Percentiles rank a stretch among this genome's conserved stretches.
phyloP scores from a whole-genome alignment of 2,329 filamentous ascomycete species.

The Phialemoniopsis sp. region DNA sequence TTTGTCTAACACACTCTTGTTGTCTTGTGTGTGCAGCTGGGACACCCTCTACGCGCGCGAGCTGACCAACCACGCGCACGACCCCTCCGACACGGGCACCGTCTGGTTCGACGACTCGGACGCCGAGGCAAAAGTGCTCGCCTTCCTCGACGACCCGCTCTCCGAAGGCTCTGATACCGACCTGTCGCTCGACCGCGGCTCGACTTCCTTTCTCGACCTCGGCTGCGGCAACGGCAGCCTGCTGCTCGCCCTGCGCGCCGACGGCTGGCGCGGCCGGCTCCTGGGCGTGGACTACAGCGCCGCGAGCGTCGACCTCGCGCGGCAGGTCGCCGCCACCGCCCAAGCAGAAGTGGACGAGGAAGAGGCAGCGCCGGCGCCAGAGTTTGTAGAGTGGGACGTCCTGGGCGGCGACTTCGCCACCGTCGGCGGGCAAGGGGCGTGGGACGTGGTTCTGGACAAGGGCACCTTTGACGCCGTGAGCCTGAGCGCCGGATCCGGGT shows the following conservation, averaged over 20 bases:
- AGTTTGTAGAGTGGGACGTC: conserved; percentile 60
- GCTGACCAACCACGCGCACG: conserved; percentile 64
- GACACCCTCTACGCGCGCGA: conserved; percentile 70
- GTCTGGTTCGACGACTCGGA: conserved; percentile 95
- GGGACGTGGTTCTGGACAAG: conserved; percentile 94
- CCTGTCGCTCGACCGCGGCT: conserved; percentile 13
- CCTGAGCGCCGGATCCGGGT: conserved; percentile 63
- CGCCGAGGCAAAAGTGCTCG: conserved; percentile 76
- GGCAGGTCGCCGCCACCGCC: conserved; percentile 47
- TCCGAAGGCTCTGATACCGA: conserved; percentile 20
- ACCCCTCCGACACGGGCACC: conserved; percentile 78
- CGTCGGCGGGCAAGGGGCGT: conserved; percentile 47
- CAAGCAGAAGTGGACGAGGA: conserved; percentile 3
- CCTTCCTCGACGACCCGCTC: conserved; percentile 49
- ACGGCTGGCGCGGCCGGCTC: conserved; percentile 62
- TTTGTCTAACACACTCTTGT: too few species aligned
- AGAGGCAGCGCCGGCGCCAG: conserved; percentile 18
- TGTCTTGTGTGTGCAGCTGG: conserved; percentile 52
- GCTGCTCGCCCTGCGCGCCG: conserved; percentile 72
- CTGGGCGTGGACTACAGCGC: conserved; percentile 86
- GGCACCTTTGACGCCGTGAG: conserved; percentile 96
- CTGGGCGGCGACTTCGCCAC: conserved; percentile 35
- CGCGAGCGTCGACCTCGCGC: conserved; percentile 70
- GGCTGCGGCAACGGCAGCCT: conserved; percentile 94
- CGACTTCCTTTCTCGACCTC: conserved; percentile 71